Percentiles rank a stretch among this genome's conserved stretches.
These are phyloP conservation scores for Tricholoma matsutake DNA, from an alignment of 768 basidiomycete genomes.

Conservation along the genomic window DNA sequence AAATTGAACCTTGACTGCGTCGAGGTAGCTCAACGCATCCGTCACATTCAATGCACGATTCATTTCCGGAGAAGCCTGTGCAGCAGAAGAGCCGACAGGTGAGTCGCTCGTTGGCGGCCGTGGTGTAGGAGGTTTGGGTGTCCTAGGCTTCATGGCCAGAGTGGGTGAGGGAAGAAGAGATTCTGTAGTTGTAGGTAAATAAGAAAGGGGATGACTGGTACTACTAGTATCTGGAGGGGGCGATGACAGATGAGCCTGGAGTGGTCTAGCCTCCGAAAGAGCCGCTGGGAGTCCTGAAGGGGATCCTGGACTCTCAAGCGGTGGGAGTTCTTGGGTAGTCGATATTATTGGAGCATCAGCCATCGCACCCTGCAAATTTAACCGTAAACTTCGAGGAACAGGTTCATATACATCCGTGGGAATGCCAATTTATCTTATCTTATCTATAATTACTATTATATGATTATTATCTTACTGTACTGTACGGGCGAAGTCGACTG, in stretches of 20 bases:
- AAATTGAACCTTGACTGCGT: constrained; percentile 92
- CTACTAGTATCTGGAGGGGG: neutral
- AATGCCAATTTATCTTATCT: constrained; percentile 18
- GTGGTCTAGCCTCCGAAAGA: constrained; percentile 4
- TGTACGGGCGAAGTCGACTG: constrained; percentile 6
- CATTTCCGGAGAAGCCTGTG: constrained; percentile 36
- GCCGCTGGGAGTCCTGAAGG: constrained; percentile 9
- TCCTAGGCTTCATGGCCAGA: constrained; percentile 11
- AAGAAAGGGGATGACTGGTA: constrained; percentile 2
- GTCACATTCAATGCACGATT: constrained; percentile 82
- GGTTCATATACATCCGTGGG: constrained; percentile 10
- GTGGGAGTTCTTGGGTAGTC: constrained; percentile 19
- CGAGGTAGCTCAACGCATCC: constrained; percentile 90
- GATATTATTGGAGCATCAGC: constrained; percentile 21
- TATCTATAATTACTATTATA: constrained; percentile 4
- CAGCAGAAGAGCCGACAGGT: constrained; percentile 16
- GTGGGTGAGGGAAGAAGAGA: neutral
- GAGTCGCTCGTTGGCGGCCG: constrained; percentile 34
- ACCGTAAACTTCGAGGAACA: neutral
- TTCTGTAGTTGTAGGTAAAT: neutral
- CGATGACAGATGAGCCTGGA: constrained; percentile 5
- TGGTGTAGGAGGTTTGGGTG: constrained; percentile 26
- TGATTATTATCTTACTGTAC: neutral
- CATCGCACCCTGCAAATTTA: constrained; percentile 16
- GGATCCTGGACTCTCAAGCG: constrained; percentile 11